Evolutionary conservation across 176 grass and related monocot genomes (phyloP).

Genomic region (Musa schizocarpa): DNA sequence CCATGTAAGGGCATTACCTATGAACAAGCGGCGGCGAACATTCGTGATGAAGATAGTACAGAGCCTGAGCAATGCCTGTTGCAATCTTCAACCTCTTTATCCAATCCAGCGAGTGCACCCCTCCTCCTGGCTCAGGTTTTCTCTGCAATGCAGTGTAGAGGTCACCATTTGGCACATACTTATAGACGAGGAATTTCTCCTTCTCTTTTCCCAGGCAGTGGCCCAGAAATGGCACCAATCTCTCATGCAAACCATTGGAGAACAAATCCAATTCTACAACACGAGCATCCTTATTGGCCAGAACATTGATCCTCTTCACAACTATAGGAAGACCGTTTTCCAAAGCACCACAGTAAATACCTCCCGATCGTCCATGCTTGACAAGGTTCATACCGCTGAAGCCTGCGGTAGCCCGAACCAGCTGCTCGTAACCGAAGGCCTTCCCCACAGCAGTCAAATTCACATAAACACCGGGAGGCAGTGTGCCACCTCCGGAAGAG

Average conservation of each 20-base stretch:
- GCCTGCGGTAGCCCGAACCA: slow-evolving; percentile 43
- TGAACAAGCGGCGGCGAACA: slow-evolving; percentile 79
- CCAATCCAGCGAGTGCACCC: slow-evolving; percentile 72
- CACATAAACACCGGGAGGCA: slow-evolving; percentile 21
- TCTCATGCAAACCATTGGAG: slow-evolving; percentile 41
- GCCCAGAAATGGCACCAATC: slow-evolving; percentile 69
- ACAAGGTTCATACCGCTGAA: slow-evolving; percentile 58
- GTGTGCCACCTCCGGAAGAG: slow-evolving; percentile 36
- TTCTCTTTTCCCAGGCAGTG: slow-evolving; percentile 43
- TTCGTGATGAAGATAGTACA: slow-evolving; percentile 80
- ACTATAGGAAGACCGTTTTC: slow-evolving; percentile 55
- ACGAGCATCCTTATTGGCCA: slow-evolving; percentile 31
- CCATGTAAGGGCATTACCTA: slow-evolving; percentile 36
- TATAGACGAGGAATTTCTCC: slow-evolving; percentile 57
- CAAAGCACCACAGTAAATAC: slow-evolving; percentile 50
- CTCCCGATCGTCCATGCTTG: slow-evolving; percentile 56
- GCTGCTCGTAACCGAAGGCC: slow-evolving; percentile 55
- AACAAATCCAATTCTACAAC: slow-evolving; percentile 55
- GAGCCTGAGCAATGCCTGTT: slow-evolving; percentile 59
- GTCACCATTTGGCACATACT: slow-evolving; percentile 65
- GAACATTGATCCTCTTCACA: slow-evolving; percentile 50
- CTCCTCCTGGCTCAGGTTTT: slow-evolving; percentile 32
- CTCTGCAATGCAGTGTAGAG: slow-evolving; percentile 59
- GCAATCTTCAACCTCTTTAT: slow-evolving; percentile 94
- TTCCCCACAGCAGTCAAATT: slow-evolving; percentile 26